Evolutionary conservation across 1,284 basidiomycete genomes (phyloP).

Genomic region (Xerocomus minutiporus): DNA sequence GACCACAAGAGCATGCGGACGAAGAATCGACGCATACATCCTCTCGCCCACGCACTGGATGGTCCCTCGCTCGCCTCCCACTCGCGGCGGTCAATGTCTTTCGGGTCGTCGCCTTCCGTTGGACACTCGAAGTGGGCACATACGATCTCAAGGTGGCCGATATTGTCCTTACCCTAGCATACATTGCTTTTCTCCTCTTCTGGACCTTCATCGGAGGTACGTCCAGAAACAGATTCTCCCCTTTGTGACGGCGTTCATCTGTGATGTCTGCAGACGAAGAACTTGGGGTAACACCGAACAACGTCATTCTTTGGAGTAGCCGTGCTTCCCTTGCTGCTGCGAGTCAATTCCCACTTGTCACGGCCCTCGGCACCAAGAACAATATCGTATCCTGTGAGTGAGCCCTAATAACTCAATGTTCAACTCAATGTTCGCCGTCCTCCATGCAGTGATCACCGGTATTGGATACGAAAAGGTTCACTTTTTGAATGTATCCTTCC

Average conservation of each 20-base stretch:
- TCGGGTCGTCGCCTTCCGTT: conserved; percentile 48
- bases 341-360: conserved; percentile 58
- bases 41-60: background rate
- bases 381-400: conserved; percentile 54
- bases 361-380: conserved; percentile 61
- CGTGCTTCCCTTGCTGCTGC: conserved; percentile 48
- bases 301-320: conserved; percentile 43
- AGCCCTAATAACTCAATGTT: background rate
- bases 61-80: conserved; percentile 33
- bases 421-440: background rate
- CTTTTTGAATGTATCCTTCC: background rate
- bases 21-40: conserved; percentile 17
- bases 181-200: conserved; percentile 42
- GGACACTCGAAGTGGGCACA: conserved; percentile 40
- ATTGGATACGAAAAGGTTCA: conserved; percentile 54
- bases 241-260: background rate
- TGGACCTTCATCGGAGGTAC: conserved; percentile 50
- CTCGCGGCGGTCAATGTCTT: conserved; percentile 40
- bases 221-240: conserved; percentile 13
- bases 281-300: conserved; percentile 32
- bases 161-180: conserved; percentile 41
- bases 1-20: conserved; percentile 7
- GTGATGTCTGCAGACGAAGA: conserved; percentile 34
- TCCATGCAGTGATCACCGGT: conserved; percentile 49
- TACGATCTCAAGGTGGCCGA: conserved; percentile 49